phyloP scores from a whole-genome alignment of 352 stramenopile genomes.

The Thraustotheca clavata region DNA sequence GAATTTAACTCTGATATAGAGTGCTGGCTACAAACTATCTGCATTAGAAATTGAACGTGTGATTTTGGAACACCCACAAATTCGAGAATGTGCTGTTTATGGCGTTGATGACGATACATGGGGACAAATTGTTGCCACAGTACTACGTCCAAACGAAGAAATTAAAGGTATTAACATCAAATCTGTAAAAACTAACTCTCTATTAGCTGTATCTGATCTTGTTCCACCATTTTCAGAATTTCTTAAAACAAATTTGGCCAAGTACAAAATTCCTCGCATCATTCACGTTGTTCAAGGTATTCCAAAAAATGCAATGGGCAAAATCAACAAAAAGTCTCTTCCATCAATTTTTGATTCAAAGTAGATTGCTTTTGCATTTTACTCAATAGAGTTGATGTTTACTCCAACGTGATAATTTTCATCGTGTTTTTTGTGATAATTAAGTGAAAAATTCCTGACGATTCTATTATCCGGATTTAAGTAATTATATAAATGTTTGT shows the following conservation, averaged over 20 bases:
- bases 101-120: slow-evolving; percentile 72
- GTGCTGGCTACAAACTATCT: slow-evolving; percentile 85
- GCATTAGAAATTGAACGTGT: slow-evolving; percentile 84
- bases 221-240: slow-evolving; percentile 39
- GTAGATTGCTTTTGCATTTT: not conserved
- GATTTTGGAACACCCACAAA: slow-evolving; percentile 64
- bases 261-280: slow-evolving; percentile 70
- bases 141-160: slow-evolving; percentile 34
- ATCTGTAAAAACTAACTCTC: too few relatives aligned
- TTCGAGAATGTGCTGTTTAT: slow-evolving; percentile 80
- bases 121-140: slow-evolving; percentile 63
- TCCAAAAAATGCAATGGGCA: slow-evolving; percentile 90
- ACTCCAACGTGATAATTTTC: too few relatives aligned
- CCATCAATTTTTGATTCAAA: slow-evolving; percentile 21
- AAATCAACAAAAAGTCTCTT: slow-evolving; percentile 90
- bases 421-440: too few relatives aligned
- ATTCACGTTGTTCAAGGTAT: slow-evolving; percentile 76
- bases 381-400: too few relatives aligned
- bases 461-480: too few relatives aligned
- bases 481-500: too few relatives aligned
- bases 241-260: slow-evolving; percentile 49
- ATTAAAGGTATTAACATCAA: not conserved
- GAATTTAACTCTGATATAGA: slow-evolving; percentile 11
- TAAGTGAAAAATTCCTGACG: too few relatives aligned
- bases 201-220: slow-evolving; percentile 14